Percentiles rank a stretch among this genome's conserved stretches.
Conservation (phyloP, 768 basidiomycete species). For the Heimioporus sp. region DNA sequence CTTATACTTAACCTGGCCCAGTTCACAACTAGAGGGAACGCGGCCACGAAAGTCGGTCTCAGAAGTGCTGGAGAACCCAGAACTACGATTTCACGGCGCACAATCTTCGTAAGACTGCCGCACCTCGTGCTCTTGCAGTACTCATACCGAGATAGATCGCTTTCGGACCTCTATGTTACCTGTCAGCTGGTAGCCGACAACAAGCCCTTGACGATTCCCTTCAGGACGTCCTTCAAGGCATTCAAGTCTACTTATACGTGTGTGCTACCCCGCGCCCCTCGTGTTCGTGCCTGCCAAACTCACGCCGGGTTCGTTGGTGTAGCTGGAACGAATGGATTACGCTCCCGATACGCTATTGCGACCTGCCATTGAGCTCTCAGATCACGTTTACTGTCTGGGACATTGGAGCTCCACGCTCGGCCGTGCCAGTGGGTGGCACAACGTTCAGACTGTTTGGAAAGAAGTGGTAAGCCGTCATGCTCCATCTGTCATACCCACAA, state of each 20-base stretch:
- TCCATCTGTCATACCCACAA: neutral
- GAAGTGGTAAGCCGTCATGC: constrained; percentile 62
- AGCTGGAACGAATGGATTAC: constrained; percentile 98
- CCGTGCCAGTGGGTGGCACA: constrained; percentile 85
- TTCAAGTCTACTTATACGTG: constrained; percentile 84
- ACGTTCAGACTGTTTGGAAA: constrained; percentile 90
- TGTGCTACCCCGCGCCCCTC: constrained; percentile 21
- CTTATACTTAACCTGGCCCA: constrained; percentile 27
- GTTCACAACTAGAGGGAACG: constrained; percentile 84
- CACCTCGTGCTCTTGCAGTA: constrained; percentile 5
- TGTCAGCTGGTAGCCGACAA: constrained; percentile 92
- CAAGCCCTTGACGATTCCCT: constrained; percentile 88
- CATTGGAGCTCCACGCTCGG: constrained; percentile 77
- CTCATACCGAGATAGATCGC: constrained; percentile 51
- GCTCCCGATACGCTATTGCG: constrained; percentile 89
- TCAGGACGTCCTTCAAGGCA: constrained; percentile 88
- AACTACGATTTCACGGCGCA: constrained; percentile 78
- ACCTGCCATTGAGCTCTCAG: constrained; percentile 86
- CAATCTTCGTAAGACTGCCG: constrained; percentile 59
- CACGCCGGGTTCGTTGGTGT: constrained; percentile 1
- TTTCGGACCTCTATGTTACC: constrained; percentile 92
- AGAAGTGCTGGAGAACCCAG: constrained; percentile 80
- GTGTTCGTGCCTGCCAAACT: neutral
- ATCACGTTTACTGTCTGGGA: constrained; percentile 97
- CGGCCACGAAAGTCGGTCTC: constrained; percentile 70